Percentiles rank a stretch among this genome's conserved stretches.
These are phyloP conservation scores for Cryphonectria carpinicola DNA, from an alignment of 2,329 filamentous ascomycete species.

Conservation along the genomic window DNA sequence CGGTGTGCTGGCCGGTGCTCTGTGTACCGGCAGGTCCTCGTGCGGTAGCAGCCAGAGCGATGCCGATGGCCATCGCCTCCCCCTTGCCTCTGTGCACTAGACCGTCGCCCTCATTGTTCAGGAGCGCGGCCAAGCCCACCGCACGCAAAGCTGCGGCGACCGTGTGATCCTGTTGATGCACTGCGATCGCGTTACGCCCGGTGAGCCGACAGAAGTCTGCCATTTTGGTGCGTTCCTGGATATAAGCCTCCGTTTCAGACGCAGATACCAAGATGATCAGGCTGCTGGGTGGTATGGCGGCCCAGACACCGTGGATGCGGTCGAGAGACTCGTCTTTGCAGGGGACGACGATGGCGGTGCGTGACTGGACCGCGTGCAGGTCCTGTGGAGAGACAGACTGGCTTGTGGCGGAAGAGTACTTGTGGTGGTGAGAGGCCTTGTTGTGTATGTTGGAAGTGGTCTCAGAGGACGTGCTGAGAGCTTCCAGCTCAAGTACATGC, in stretches of 20 bases:
- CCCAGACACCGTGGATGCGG: conserved; percentile 36
- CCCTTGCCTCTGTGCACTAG: conserved; percentile 39
- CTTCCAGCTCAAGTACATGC: conserved; percentile 27
- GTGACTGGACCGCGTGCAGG: conserved; percentile 19
- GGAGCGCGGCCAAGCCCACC: conserved; percentile 33
- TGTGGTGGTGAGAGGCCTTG: neutral
- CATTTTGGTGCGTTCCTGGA: conserved; percentile 32
- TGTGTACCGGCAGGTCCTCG: conserved; percentile 12
- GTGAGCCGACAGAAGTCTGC: conserved; percentile 30
- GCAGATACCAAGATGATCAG: conserved; percentile 39
- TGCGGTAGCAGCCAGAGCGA: conserved; percentile 35
- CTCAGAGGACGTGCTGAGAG: conserved; percentile 12
- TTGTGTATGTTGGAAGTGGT: neutral
- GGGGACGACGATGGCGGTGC: conserved; percentile 39
- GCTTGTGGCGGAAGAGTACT: neutral
- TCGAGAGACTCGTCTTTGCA: conserved; percentile 38
- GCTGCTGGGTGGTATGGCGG: conserved; percentile 37
- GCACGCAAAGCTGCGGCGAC: conserved; percentile 33
- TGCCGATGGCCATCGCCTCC: conserved; percentile 40
- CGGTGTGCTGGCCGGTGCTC: neutral
- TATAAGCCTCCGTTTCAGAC: conserved; percentile 33
- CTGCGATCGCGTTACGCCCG: conserved; percentile 32
- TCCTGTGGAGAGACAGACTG: conserved; percentile 21
- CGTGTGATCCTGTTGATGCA: conserved; percentile 37
- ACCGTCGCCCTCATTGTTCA: conserved; percentile 35